Percentiles rank a stretch among this genome's conserved stretches.
phyloP scores from a whole-genome alignment of 352 stramenopile species.

The Pythium myriotylum region DNA sequence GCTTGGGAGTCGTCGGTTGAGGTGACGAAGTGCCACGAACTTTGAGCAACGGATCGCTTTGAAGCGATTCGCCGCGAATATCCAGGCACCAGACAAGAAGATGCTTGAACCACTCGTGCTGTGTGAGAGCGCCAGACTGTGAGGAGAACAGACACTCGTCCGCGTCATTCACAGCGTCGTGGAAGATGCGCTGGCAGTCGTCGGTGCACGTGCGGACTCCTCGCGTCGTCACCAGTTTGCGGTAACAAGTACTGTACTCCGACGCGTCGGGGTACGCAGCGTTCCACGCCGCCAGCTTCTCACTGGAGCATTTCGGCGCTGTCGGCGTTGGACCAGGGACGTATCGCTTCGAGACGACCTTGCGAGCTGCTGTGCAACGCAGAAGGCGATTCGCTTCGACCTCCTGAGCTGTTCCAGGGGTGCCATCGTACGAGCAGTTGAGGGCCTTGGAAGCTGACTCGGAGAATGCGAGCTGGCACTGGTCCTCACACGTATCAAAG shows the following conservation, averaged over 20 bases:
- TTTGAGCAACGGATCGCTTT: conserved; percentile 12
- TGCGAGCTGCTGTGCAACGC: conserved; percentile 9
- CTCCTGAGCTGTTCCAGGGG: conserved; percentile 12
- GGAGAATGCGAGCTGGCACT: conserved; percentile 14
- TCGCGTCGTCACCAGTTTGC: background rate
- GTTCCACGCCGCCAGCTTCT: conserved; percentile 17
- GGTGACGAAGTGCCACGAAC: conserved; percentile 8
- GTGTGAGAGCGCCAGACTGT: conserved; percentile 13
- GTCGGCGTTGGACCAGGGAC: background rate
- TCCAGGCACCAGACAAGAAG: conserved; percentile 22
- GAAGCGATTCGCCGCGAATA: conserved; percentile 12
- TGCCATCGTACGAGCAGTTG: conserved; percentile 27
- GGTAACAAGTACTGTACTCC: conserved; percentile 12
- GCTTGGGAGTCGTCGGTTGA: conserved; percentile 11
- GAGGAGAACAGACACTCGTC: conserved; percentile 21
- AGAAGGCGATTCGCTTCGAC: conserved; percentile 15
- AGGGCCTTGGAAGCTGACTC: conserved; percentile 6
- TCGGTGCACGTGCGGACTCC: conserved; percentile 10
- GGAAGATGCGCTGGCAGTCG: conserved; percentile 15
- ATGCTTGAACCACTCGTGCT: conserved; percentile 27
- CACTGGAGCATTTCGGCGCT: conserved; percentile 13
- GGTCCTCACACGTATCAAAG: conserved; percentile 23
- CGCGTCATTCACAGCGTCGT: conserved; percentile 16
- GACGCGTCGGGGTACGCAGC: conserved; percentile 3
- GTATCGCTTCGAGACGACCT: conserved; percentile 9